Evolutionary conservation across 176 grass and related monocot species (phyloP).

Genomic region (Carex kokanica): DNA sequence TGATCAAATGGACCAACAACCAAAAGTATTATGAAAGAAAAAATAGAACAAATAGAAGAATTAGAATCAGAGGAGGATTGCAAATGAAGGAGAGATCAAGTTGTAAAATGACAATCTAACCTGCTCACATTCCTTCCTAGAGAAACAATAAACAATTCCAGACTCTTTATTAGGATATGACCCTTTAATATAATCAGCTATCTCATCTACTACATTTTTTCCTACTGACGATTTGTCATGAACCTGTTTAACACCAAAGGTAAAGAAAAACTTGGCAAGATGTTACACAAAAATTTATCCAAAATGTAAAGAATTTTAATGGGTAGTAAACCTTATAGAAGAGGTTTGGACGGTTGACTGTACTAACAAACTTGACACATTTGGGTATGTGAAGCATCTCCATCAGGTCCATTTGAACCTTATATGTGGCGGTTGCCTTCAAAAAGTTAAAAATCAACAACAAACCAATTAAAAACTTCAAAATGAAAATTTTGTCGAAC

Average conservation of each 20-base stretch:
- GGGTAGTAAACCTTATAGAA: constrained; percentile 70
- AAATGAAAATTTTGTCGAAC: background rate
- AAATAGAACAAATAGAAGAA: constrained; percentile 19
- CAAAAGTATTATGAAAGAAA: constrained; percentile 15
- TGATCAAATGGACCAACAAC: background rate
- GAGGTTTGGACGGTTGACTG: constrained; percentile 86
- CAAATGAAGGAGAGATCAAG: constrained; percentile 28
- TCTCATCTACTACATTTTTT: constrained; percentile 84
- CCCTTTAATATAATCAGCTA: constrained; percentile 65
- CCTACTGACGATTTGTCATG: constrained; percentile 70
- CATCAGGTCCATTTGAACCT: constrained; percentile 86
- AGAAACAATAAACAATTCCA: constrained; percentile 94
- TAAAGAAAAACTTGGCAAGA: constrained; percentile 5
- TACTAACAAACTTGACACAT: constrained; percentile 88
- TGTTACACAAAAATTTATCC: constrained; percentile 22
- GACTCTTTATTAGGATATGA: constrained; percentile 87
- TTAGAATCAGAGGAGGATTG: background rate
- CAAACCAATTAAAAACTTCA: background rate
- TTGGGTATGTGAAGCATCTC: constrained; percentile 91
- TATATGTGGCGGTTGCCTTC: constrained; percentile 86
- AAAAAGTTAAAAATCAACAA: constrained; percentile 4
- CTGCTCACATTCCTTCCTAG: constrained; percentile 92
- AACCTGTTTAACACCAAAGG: constrained; percentile 50
- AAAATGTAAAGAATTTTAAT: constrained; percentile 4
- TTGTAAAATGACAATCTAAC: constrained; percentile 34